Percentiles rank a stretch among this genome's conserved stretches.
Conservation (phyloP, 176 grass and related monocot genomes). For the Triticum aestivum region DNA sequence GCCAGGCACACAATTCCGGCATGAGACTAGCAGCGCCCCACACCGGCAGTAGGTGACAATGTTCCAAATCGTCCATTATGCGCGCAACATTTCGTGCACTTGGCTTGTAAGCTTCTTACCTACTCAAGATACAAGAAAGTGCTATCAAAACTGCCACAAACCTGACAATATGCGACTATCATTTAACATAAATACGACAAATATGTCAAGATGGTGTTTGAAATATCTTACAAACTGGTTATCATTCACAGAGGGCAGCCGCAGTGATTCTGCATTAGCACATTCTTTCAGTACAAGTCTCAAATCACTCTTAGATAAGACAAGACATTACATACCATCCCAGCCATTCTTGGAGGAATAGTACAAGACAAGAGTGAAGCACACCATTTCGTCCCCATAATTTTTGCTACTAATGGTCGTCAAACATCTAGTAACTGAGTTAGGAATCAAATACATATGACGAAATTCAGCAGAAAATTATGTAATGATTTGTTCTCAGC, state of each 20-base stretch:
- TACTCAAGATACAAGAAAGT: constrained; percentile 30
- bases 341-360: constrained; percentile 65
- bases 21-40: too few species aligned
- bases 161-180: not conserved
- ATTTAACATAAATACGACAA: constrained; percentile 14
- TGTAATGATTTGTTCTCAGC: too few species aligned
- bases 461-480: not conserved
- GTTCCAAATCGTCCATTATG: constrained; percentile 98
- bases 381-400: constrained; percentile 89
- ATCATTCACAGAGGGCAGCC: constrained; percentile 84
- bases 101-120: constrained; percentile 99
- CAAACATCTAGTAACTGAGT: constrained; percentile 63
- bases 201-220: constrained; percentile 92
- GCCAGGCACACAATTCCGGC: too few species aligned
- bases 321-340: constrained; percentile 78
- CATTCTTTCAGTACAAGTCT: constrained; percentile 22
- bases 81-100: constrained; percentile 98
- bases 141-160: not conserved
- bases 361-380: constrained; percentile 72
- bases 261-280: constrained; percentile 68
- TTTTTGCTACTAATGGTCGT: constrained; percentile 99
- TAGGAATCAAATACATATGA: constrained; percentile 30
- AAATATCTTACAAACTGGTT: constrained; percentile 95
- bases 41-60: not conserved
- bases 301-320: constrained; percentile 43